Conservation (phyloP, 352 stramenopile species). For the Aphanomyces astaci region DNA sequence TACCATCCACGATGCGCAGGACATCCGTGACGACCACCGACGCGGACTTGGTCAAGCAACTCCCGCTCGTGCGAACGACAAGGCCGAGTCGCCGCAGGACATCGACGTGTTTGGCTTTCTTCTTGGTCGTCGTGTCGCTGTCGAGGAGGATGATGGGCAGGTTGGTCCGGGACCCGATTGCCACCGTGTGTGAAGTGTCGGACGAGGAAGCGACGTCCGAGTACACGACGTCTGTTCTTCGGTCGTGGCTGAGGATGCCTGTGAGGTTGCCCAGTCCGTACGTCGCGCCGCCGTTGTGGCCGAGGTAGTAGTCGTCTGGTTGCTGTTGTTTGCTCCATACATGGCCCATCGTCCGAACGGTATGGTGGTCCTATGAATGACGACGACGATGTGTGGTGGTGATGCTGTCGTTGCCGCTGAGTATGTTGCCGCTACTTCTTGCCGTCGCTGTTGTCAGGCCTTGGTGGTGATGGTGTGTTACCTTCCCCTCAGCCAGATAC, state of each 20-base stretch:
- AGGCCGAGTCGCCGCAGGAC: slow-evolving; percentile 73
- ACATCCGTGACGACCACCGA: slow-evolving; percentile 74
- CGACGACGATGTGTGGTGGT: not conserved
- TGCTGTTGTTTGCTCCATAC: slow-evolving; percentile 18
- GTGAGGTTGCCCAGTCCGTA: slow-evolving; percentile 49
- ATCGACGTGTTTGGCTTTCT: slow-evolving; percentile 41
- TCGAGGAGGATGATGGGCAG: slow-evolving; percentile 52
- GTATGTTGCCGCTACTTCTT: too few relatives aligned
- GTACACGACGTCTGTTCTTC: slow-evolving; percentile 74
- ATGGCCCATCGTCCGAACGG: slow-evolving; percentile 5
- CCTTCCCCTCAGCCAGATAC: not conserved
- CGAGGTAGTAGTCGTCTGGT: slow-evolving; percentile 64
- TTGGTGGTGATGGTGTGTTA: not conserved
- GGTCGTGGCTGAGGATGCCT: slow-evolving; percentile 76
- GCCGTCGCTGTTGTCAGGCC: too few relatives aligned
- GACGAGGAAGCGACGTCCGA: slow-evolving; percentile 34
- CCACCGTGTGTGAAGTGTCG: slow-evolving; percentile 39
- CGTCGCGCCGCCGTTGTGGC: slow-evolving; percentile 27
- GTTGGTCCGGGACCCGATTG: slow-evolving; percentile 57
- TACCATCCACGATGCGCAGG: slow-evolving; percentile 59
- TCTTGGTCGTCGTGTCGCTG: slow-evolving; percentile 33
- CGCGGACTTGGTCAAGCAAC: slow-evolving; percentile 77
- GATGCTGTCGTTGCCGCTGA: not conserved
- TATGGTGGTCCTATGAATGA: not conserved
- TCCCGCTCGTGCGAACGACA: slow-evolving; percentile 75